Evolutionary conservation across 1,284 basidiomycete species (phyloP), one percentile per base, ranked within the genome.

Genomic region (Thelephora terrestris): DNA sequence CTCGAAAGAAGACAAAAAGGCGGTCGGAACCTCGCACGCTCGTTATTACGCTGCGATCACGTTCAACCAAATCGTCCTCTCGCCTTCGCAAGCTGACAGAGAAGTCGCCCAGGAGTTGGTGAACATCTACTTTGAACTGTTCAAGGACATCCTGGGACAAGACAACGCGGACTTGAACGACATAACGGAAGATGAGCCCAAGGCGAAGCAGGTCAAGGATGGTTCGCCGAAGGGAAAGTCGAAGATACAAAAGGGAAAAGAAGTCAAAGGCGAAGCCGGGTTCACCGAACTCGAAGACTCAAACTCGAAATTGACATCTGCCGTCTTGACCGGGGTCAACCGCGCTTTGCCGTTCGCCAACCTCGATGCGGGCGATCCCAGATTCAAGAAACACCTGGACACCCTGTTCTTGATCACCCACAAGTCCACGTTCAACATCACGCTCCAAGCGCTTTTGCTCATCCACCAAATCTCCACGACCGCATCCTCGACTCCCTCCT

Each of bases 321-420:
- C 94, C 1, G 84, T 98, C 36, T 69, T 99, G 49, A 93, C 92
- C 0, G 95, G 96, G 47, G 85, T 99, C 42, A 97, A 98, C 61
- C 89, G 96, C 24, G 93, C 95, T 1, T 69, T 98, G 49, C 96
- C 96, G 0, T 99, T 91, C 61, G 91, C 92, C 10, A 86, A 85
- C 58, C 73, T 85, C 58, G 66, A 79, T 60, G 73, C 78, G 38
- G 73, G 73, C 45, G 70, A 75, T 51, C 39, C 20, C 57, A 91
- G 86, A 17, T 83, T 98, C 57, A 78, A 85, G 57, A 79, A 83
- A 53, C 93, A 97, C 60, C 86, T 98, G 61, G 86, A 93, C 62
- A 95, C 91, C 0, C 79, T 98, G 21, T 99, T 98, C 77, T 78
- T 87, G 49, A 94, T 99, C 60, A 95, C 91, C 2, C 95, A 99